A percentile compares a stretch with the other conserved stretches of the same genome.
These are phyloP conservation scores for Paramecium bursaria DNA, from an alignment of 73 alveolate species.

Conservation along the genomic window DNA sequence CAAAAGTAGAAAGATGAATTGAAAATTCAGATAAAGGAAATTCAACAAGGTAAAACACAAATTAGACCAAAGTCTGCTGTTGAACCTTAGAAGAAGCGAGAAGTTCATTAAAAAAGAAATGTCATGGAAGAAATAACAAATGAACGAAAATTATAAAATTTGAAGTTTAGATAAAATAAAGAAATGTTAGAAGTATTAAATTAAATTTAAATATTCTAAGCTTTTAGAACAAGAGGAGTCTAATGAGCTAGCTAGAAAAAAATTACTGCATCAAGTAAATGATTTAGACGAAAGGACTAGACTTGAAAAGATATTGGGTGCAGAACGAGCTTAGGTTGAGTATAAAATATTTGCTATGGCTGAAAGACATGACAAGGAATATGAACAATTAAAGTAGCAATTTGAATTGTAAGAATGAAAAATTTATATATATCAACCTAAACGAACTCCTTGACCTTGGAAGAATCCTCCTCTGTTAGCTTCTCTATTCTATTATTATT, in stretches of 20 bases:
- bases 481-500: constrained; percentile 8
- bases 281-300: constrained; percentile 32
- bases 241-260: constrained; percentile 31
- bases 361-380: no score
- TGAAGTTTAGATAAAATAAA: constrained; percentile 8
- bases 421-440: constrained; percentile 48
- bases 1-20: constrained; percentile 27
- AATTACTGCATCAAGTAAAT: constrained; percentile 27
- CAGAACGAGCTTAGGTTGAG: constrained; percentile 65
- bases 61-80: background rate
- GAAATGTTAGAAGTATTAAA: constrained; percentile 40
- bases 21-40: background rate
- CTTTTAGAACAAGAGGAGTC: constrained; percentile 24
- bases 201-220: background rate
- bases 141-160: background rate
- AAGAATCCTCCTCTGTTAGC: constrained; percentile 8
- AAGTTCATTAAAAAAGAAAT: background rate
- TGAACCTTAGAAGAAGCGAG: background rate
- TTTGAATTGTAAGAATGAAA: no score
- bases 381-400: no score
- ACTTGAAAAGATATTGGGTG: constrained; percentile 27
- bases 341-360: no score
- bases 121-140: background rate
- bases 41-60: constrained; percentile 9
- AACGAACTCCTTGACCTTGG: constrained; percentile 63